Percentiles rank a stretch among this genome's conserved stretches.
These are phyloP conservation scores for Magnaporthiopsis poae DNA, from an alignment of 2,329 filamentous ascomycete species.

Conservation along the genomic window DNA sequence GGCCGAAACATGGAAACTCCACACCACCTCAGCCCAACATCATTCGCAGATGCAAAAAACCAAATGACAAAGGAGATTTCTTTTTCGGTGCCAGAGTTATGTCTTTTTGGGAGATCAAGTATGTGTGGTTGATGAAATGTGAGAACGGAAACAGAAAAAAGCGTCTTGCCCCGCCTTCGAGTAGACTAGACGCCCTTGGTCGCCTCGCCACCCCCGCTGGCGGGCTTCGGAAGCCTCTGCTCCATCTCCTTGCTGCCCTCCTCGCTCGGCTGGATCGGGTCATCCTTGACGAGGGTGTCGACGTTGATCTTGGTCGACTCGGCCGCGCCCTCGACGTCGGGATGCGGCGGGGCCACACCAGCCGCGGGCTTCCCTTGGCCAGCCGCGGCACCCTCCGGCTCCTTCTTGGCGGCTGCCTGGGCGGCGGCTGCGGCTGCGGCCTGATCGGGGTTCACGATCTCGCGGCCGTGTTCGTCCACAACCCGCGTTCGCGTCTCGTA, in stretches of 20 bases:
- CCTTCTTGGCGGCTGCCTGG: conserved; percentile 20
- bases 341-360: conserved; percentile 47
- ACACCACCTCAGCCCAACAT: neutral
- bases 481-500: conserved; percentile 91
- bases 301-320: conserved; percentile 40
- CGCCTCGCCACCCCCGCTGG: conserved; percentile 53
- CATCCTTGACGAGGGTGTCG: conserved; percentile 24
- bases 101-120: neutral
- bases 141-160: neutral
- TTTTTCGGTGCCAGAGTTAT: neutral
- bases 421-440: conserved; percentile 8
- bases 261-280: conserved; percentile 37
- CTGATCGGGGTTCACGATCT: conserved; percentile 41
- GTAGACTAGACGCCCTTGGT: conserved; percentile 7
- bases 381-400: conserved; percentile 17
- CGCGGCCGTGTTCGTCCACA: conserved; percentile 69
- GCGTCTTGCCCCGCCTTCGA: neutral
- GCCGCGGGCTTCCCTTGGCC: conserved; percentile 17
- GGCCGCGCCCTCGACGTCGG: conserved; percentile 51
- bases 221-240: conserved; percentile 48
- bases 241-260: conserved; percentile 51
- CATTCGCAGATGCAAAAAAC: neutral
- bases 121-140: neutral
- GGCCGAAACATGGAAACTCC: neutral
- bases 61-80: neutral